These are phyloP conservation scores for Candida fluviatilis DNA, from an alignment of 805 yeast species.

Conservation along the genomic window DNA sequence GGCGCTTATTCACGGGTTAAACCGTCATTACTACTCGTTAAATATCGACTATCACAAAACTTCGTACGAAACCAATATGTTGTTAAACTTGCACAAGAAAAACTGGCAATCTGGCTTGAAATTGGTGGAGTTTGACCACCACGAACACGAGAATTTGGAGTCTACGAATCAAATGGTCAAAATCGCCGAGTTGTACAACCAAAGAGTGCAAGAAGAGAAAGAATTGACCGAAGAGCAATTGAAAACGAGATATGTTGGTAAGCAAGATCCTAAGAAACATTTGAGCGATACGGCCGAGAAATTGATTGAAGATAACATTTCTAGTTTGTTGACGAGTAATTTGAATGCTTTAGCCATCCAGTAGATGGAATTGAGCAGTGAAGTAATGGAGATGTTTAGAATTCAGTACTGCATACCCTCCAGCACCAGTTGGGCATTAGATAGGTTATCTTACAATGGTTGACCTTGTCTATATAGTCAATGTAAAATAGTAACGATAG, in stretches of 20 bases:
- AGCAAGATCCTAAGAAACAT: slow-evolving; percentile 98
- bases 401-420: too few species aligned
- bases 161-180: slow-evolving; percentile 77
- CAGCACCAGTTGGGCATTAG: too few species aligned
- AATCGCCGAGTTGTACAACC: slow-evolving; percentile 85
- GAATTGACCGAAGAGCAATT: slow-evolving; percentile 83
- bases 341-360: slow-evolving; percentile 88
- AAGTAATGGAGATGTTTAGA: too few species aligned
- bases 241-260: slow-evolving; percentile 95
- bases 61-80: slow-evolving; percentile 86
- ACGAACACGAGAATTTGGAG: slow-evolving; percentile 70
- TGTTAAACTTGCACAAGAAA: slow-evolving; percentile 87
- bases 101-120: slow-evolving; percentile 93
- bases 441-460: too few species aligned
- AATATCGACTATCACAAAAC: slow-evolving; percentile 95
- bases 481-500: background rate
- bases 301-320: slow-evolving; percentile 85
- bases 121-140: slow-evolving; percentile 69
- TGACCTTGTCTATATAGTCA: background rate
- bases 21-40: slow-evolving; percentile 93
- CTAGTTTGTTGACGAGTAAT: slow-evolving; percentile 80
- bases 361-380: slow-evolving; percentile 32
- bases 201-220: slow-evolving; percentile 88
- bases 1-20: slow-evolving; percentile 93
- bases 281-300: slow-evolving; percentile 82